A percentile compares a stretch with the other conserved stretches of the same genome.
Evolutionary conservation across 495 filamentous ascomycete species (phyloP).

Genomic region (Lasiosphaeris hirsuta): DNA sequence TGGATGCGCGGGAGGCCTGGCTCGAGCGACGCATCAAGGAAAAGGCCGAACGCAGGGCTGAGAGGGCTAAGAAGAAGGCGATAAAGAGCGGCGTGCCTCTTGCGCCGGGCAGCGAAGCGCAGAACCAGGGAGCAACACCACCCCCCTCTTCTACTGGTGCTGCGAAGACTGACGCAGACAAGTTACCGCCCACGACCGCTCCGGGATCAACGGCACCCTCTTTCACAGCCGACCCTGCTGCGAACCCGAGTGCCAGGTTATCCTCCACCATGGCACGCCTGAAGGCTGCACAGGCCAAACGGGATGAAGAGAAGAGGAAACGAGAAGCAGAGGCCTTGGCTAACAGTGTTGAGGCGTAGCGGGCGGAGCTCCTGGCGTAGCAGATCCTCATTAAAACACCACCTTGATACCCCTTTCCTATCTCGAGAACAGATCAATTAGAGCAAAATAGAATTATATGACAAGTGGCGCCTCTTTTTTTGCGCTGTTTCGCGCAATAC

Average conservation of each 20-base stretch:
- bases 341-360: background rate
- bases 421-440: too few species aligned
- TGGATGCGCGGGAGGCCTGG: slow-evolving; percentile 39
- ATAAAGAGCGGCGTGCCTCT: slow-evolving; percentile 15
- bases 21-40: slow-evolving; percentile 35
- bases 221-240: slow-evolving; percentile 2
- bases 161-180: slow-evolving; percentile 33
- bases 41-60: slow-evolving; percentile 28
- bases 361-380: too few species aligned
- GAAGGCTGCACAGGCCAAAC: slow-evolving; percentile 39
- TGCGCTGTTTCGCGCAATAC: too few species aligned
- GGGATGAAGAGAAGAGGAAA: slow-evolving; percentile 26
- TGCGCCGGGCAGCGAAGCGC: background rate
- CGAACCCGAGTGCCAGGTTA: slow-evolving; percentile 20
- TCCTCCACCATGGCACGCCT: slow-evolving; percentile 41
- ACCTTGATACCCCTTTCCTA: too few species aligned
- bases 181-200: slow-evolving; percentile 6
- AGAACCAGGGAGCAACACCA: slow-evolving; percentile 2
- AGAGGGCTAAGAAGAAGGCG: slow-evolving; percentile 32
- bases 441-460: too few species aligned
- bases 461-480: too few species aligned
- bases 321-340: slow-evolving; percentile 27
- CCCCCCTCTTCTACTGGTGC: slow-evolving; percentile 14
- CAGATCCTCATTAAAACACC: too few species aligned
- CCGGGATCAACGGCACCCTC: background rate